A percentile compares a stretch with the other conserved stretches of the same genome.
Conservation (phyloP, 768 basidiomycete species). For the Rhizopogon vulgaris region DNA sequence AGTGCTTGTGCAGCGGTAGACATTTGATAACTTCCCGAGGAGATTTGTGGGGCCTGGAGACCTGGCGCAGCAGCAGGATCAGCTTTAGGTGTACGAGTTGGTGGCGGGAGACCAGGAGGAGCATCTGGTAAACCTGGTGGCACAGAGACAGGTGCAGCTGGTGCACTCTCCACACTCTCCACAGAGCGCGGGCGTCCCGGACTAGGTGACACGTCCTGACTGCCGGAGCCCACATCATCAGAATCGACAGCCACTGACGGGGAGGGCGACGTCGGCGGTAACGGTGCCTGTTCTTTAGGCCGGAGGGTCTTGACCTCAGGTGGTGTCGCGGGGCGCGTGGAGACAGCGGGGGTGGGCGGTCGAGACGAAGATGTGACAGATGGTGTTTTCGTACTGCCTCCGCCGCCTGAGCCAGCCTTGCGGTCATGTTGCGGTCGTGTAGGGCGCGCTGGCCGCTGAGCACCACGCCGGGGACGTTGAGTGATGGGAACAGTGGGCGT, state of each 20-base stretch:
- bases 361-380: constrained; percentile 50
- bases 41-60: constrained; percentile 37
- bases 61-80: constrained; percentile 44
- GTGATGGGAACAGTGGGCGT: constrained; percentile 16
- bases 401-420: constrained; percentile 28
- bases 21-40: constrained; percentile 73
- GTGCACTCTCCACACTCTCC: constrained; percentile 28
- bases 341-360: constrained; percentile 46
- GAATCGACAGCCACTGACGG: constrained; percentile 47
- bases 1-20: constrained; percentile 80
- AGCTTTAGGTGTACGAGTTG: constrained; percentile 40
- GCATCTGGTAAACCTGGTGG: constrained; percentile 47
- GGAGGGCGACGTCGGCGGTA: constrained; percentile 34
- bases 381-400: constrained; percentile 34
- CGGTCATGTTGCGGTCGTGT: constrained; percentile 37
- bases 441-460: constrained; percentile 43
- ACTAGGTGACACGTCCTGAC: constrained; percentile 38
- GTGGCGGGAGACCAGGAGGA: constrained; percentile 54
- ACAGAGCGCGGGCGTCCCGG: constrained; percentile 36
- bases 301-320: constrained; percentile 34
- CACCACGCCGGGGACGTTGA: constrained; percentile 39
- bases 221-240: constrained; percentile 41
- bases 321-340: constrained; percentile 37
- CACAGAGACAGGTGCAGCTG: constrained; percentile 23
- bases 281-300: constrained; percentile 37